phyloP scores from a whole-genome alignment of 495 filamentous ascomycete genomes.

The Pyronema domesticum region DNA sequence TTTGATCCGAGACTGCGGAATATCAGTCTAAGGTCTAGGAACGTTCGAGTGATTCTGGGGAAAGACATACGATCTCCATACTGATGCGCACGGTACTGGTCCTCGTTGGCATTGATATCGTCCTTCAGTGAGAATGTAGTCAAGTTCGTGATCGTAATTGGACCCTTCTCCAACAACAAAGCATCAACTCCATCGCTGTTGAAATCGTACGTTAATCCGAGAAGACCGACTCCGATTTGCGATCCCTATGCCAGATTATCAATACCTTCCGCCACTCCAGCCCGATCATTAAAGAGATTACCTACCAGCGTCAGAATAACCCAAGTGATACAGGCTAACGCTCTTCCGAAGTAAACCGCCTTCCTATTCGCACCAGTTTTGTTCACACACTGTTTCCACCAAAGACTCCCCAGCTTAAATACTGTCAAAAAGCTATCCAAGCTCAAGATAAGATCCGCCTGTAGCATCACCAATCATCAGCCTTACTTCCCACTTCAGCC shows the following conservation, averaged over 20 bases:
- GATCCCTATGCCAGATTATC: background rate
- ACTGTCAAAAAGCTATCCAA: slow-evolving; percentile 19
- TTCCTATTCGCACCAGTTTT: background rate
- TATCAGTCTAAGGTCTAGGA: no score
- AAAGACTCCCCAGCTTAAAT: slow-evolving; percentile 1
- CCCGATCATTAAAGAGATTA: background rate
- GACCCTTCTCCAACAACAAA: background rate
- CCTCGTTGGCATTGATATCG: background rate
- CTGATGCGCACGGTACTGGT: slow-evolving; percentile 1
- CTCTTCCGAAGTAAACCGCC: background rate
- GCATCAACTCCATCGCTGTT: background rate
- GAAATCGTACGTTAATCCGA: slow-evolving; percentile 1
- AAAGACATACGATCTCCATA: background rate
- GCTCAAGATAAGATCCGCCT: slow-evolving; percentile 20
- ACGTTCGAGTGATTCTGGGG: background rate
- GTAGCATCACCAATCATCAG: background rate
- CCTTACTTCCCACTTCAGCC: background rate
- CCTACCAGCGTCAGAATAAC: background rate
- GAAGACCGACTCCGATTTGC: background rate
- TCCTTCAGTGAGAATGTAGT: background rate
- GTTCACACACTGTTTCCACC: background rate
- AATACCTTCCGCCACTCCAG: background rate
- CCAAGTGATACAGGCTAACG: background rate
- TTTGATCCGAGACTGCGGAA: no score
- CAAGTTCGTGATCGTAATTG: background rate